These are phyloP conservation scores for Fulvia fulva DNA, from an alignment of 2,329 filamentous ascomycete genomes.

Conservation along the genomic window DNA sequence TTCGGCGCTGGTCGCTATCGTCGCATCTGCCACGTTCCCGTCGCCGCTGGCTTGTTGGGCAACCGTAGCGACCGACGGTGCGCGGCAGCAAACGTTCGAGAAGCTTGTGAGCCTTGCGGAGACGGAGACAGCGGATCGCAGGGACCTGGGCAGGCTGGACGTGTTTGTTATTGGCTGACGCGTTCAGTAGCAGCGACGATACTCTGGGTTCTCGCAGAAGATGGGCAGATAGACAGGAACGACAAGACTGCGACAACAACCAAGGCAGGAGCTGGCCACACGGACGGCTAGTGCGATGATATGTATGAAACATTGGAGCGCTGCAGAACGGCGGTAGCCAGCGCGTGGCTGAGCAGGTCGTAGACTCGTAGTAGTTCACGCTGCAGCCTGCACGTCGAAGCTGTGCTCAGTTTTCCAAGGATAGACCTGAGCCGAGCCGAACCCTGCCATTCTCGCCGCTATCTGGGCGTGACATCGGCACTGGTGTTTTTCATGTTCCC, in stretches of 20 bases:
- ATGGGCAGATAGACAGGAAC: background rate
- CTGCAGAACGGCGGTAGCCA: background rate
- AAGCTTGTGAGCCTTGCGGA: slow-evolving; percentile 4
- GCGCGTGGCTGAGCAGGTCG: background rate
- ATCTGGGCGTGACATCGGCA: background rate
- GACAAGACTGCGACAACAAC: background rate
- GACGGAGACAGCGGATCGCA: slow-evolving; percentile 6
- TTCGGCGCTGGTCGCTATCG: background rate
- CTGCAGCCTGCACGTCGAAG: background rate
- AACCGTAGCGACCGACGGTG: background rate
- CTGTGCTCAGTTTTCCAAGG: background rate
- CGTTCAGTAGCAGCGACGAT: no score
- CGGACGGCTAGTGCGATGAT: background rate
- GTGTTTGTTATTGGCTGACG: slow-evolving; percentile 10
- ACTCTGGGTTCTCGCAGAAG: background rate
- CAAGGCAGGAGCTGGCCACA: background rate
- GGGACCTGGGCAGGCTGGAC: slow-evolving; percentile 9
- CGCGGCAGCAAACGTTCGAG: background rate
- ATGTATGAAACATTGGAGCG: background rate
- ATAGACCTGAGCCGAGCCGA: background rate
- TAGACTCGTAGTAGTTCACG: background rate
- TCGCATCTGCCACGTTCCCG: slow-evolving; percentile 1
- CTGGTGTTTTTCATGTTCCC: no score
- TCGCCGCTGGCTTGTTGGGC: background rate
- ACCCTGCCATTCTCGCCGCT: background rate